A percentile compares a stretch with the other conserved stretches of the same genome.
These are phyloP conservation scores for Nannochloropsis oceanica DNA, from an alignment of 108 stramenopile genomes.

Conservation along the genomic window DNA sequence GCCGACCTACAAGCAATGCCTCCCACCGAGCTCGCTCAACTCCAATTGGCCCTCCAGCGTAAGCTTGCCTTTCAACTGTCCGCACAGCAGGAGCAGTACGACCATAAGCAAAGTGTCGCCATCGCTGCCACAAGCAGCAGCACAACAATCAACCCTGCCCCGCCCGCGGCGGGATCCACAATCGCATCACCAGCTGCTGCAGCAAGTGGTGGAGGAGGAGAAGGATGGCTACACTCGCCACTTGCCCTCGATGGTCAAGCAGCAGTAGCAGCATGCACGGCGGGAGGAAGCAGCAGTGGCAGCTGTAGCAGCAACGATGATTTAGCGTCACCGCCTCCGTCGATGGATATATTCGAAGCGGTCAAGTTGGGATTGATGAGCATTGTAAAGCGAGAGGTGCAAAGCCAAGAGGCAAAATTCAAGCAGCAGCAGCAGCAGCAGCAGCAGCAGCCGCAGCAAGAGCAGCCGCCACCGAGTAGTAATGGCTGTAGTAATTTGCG, in stretches of 20 bases:
- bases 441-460: background rate
- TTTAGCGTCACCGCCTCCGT: background rate
- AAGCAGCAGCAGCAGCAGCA: background rate
- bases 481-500: background rate
- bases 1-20: background rate
- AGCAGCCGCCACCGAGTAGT: background rate
- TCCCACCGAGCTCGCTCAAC: background rate
- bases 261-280: too few relatives aligned
- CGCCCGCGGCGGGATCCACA: too few relatives aligned
- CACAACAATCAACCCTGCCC: too few relatives aligned
- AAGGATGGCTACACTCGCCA: too few relatives aligned
- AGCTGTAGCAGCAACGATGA: too few relatives aligned
- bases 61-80: background rate
- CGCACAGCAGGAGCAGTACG: background rate
- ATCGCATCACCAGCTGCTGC: too few relatives aligned
- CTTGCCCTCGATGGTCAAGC: too few relatives aligned
- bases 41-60: background rate
- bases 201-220: too few relatives aligned
- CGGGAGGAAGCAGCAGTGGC: too few relatives aligned
- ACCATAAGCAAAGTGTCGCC: too few relatives aligned
- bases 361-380: background rate
- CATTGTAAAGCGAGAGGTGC: background rate
- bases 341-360: background rate
- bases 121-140: too few relatives aligned
- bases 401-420: background rate